Conservation (phyloP, 2,329 filamentous ascomycete genomes). For the Metarhizium anisopliae region DNA sequence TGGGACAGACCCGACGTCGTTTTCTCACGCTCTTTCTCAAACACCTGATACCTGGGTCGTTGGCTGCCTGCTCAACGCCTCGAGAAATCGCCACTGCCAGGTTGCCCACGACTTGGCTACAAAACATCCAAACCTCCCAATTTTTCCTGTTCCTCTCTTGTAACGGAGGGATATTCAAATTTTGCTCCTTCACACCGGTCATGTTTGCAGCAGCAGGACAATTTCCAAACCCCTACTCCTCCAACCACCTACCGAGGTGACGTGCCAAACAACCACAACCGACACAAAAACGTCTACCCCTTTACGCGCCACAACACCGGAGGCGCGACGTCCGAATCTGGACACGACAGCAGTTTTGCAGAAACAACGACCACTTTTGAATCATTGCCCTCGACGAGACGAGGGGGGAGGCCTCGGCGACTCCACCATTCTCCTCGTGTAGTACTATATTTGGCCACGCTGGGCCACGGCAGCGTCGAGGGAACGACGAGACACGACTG, state of each 20-base stretch:
- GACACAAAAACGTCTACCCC: no score
- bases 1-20: conserved; percentile 17
- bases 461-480: conserved; percentile 1
- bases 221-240: conserved; percentile 45
- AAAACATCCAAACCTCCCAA: neutral
- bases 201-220: conserved; percentile 50
- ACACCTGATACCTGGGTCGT: conserved; percentile 9
- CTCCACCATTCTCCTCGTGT: neutral
- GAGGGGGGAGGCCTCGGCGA: neutral
- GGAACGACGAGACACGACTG: conserved; percentile 1
- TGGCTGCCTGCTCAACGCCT: conserved; percentile 19
- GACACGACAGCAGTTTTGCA: neutral
- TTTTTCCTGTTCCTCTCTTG: conserved; percentile 11
- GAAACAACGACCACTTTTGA: neutral
- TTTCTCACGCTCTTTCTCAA: conserved; percentile 12
- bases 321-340: neutral
- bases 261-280: conserved; percentile 20
- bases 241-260: conserved; percentile 56
- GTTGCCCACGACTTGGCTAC: conserved; percentile 20
- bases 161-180: conserved; percentile 21
- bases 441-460: conserved; percentile 9
- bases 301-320: no score
- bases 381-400: neutral
- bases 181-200: conserved; percentile 24
- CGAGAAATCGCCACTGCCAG: conserved; percentile 16